phyloP scores from a whole-genome alignment of 2,329 filamentous ascomycete genomes.

The Cercospora sp. region DNA sequence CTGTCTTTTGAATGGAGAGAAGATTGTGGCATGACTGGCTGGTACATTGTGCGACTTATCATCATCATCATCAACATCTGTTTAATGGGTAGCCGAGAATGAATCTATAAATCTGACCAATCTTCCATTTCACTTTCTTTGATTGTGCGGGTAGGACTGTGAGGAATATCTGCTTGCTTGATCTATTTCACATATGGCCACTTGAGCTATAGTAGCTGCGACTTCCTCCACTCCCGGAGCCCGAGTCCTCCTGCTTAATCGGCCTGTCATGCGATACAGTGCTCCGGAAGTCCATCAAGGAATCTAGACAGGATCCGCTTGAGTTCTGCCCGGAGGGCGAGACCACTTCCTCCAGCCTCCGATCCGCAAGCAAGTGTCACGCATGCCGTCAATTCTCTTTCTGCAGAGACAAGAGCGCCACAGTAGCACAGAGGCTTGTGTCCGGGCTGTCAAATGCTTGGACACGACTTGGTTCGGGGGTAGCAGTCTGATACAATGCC shows the following conservation, averaged over 20 bases:
- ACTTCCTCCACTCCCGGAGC: too few species aligned
- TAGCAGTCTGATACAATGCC: slow-evolving; percentile 12
- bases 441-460: neutral
- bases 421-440: neutral
- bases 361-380: neutral
- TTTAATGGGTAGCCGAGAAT: slow-evolving; percentile 20
- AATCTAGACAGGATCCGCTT: too few species aligned
- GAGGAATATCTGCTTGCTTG: neutral
- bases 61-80: slow-evolving; percentile 3
- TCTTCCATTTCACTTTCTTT: neutral
- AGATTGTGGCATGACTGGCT: slow-evolving; percentile 10
- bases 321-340: too few species aligned
- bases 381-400: neutral
- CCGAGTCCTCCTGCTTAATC: too few species aligned
- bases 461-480: neutral
- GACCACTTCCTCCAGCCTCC: neutral
- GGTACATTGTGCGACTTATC: slow-evolving; percentile 11
- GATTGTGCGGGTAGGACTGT: neutral
- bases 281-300: too few species aligned
- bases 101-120: neutral
- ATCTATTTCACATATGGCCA: too few species aligned
- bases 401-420: neutral
- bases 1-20: neutral
- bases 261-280: too few species aligned
- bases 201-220: too few species aligned